Evolutionary conservation across 2,329 filamentous ascomycete genomes (phyloP), one percentile per base, ranked within the genome.

Genomic region (Xylaria sp.): DNA sequence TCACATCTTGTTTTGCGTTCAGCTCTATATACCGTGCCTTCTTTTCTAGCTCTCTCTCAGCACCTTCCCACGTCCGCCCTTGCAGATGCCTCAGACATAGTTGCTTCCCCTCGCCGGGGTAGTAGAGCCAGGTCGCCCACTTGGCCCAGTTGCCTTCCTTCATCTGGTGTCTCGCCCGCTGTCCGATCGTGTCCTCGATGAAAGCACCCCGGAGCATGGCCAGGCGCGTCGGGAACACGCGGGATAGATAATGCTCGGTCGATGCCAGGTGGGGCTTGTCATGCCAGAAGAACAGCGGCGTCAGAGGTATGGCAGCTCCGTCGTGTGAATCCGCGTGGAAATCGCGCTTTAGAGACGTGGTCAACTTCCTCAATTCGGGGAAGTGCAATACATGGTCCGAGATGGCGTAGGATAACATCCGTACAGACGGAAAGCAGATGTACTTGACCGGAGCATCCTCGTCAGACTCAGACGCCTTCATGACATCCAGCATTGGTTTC

Each of bases 261-360:
- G 73, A 75, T 1, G 76, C 80, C 2, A 84, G 54, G 51, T 84
- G 81, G 0, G 81, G 80, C 59, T 84, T 84, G 55, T 84, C 81
- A 50, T 83, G 80, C 81, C 81, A 84, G 61, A 83, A 82, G 67
- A 82, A 84, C 49, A 84, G 71, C 0, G 81, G 81, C 1, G 81
- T 83, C 39, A 84, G 64, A 0, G 78, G 77, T 0, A 83, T 43
- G 4, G 44, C 48, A 22, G 44, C 39, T 8, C 59, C 57, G 2
- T 51, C 52, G 13, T 39, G 26, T 0, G 62, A 56, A 2, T 42
- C 21, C n/a, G 45, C 21, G 16, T 54, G 44, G 51, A 79, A 82
- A 16, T 74, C 68, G 1, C 71, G 66, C 52, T 76, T 79, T 18
- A 80, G 70, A 17, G 67, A 61, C 0, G 67, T 54, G 0, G 80